These are phyloP conservation scores for Lachancea kluyveri DNA, from an alignment of 805 yeast species.

Conservation along the genomic window DNA sequence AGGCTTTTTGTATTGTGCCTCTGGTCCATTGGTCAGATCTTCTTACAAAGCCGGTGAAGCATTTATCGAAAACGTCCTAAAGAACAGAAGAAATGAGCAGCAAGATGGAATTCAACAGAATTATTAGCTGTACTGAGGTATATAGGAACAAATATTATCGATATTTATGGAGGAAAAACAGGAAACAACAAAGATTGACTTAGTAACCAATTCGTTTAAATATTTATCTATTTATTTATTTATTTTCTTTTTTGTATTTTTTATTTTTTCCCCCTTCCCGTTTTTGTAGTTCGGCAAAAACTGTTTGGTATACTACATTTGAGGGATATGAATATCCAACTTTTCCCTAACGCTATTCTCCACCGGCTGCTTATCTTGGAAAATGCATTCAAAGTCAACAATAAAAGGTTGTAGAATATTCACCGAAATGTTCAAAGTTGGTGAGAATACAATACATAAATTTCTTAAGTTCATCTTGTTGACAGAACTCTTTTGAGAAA, in stretches of 20 bases:
- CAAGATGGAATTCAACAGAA: no score
- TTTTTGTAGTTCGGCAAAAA: neutral
- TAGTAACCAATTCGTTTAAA: no score
- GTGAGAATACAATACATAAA: conserved; percentile 73
- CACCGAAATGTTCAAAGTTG: conserved; percentile 65
- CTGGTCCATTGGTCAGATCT: conserved; percentile 95
- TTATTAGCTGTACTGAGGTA: no score
- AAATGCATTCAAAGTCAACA: conserved; percentile 56
- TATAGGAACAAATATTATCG: no score
- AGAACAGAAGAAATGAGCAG: conserved; percentile 44
- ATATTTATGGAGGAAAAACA: no score
- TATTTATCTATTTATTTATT: no score
- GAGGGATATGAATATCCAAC: conserved; percentile 50
- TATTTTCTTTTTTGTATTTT: no score
- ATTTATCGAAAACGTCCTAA: conserved; percentile 87
- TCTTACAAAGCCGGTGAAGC: conserved; percentile 98
- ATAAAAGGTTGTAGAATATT: conserved; percentile 54
- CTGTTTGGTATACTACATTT: conserved; percentile 19
- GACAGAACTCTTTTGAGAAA: conserved; percentile 49
- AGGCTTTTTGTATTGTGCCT: conserved; percentile 95
- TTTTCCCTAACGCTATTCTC: conserved; percentile 38
- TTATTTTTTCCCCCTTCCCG: conserved; percentile 1
- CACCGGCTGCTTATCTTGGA: conserved; percentile 44
- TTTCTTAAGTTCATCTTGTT: conserved; percentile 86
- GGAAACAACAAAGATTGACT: neutral